Base-by-base conservation (phyloP, 1,139 yeast species). In the Suhomyces ambrosiae region DNA sequence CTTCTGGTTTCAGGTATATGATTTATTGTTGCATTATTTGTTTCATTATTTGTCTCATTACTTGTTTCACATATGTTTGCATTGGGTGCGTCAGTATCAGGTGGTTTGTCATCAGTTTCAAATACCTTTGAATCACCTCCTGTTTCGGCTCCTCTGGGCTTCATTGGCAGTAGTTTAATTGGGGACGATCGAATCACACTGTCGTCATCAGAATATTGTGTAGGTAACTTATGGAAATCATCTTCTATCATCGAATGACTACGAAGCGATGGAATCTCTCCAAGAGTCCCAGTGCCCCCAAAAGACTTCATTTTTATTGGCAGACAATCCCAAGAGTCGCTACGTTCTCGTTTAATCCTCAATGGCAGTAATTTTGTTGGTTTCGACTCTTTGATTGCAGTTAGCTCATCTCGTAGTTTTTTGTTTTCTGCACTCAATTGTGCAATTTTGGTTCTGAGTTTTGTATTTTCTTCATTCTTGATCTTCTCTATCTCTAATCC, bases 171-270 rank as follows among this genome's bases (percentile, higher is more conserved):
- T 2, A 40, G 13, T 21, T 42, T 42, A 27, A 42, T 28, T 3
- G 45, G 45, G 3, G 46, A 43, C 8, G 42, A 37, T 21, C 31
- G 29, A 7, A 22, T 16, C 19, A 23, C 35, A 10, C 33, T 37
- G 7, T 47, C 49, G 5, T 47, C 52, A 30, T 48, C 54, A 6
- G 52, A 47, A 18, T 50, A 48, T 33, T 48, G 54, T 3, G 54
- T 48, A 3, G 53, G 48, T 5, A 46, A 27, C 43, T 41, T 44
- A 27, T 47, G 41, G 28, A 47, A 44, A 13, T 41, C 38, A 13
- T 44, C 49, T 9, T 35, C 45, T 16, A 37, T 27, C 39, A 46
- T 27, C 14, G 50, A 46, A 17, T 38, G 44, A 35, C 51, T 47
- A 13, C 51, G 37, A n/a, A 46, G 39, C 4, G 40, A 26, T 8